Evolutionary conservation across 352 stramenopile genomes (phyloP).

Genomic region (Phytopythium ostracodes): DNA sequence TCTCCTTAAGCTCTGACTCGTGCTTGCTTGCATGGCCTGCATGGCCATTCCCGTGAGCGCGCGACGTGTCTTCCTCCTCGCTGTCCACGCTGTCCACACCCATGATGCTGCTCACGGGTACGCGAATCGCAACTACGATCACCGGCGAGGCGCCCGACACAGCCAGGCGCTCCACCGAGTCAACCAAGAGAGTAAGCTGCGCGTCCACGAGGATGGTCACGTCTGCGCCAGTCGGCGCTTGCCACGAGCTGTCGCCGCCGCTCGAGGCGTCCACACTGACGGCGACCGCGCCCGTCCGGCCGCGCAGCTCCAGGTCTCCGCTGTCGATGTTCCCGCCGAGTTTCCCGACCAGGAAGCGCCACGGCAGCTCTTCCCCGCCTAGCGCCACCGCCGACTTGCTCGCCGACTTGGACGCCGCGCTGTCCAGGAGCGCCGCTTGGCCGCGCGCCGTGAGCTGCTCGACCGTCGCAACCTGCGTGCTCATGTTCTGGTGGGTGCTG

Average conservation of each 20-base stretch:
- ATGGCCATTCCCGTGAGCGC: no score
- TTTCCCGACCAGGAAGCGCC: constrained; percentile 1
- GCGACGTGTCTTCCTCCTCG: neutral
- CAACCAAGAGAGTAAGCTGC: neutral
- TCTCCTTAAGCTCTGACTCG: neutral
- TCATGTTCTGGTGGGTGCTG: neutral
- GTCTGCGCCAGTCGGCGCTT: neutral
- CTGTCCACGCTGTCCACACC: neutral
- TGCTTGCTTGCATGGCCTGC: neutral
- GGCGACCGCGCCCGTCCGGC: neutral
- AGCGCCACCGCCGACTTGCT: neutral
- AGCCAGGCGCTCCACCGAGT: neutral
- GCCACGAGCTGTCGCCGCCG: neutral
- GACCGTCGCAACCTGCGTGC: neutral
- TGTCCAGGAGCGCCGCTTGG: neutral
- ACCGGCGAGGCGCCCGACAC: neutral
- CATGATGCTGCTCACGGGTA: neutral
- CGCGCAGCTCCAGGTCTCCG: constrained; percentile 3
- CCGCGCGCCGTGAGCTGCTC: constrained; percentile 2
- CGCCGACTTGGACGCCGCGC: neutral
- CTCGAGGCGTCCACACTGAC: neutral
- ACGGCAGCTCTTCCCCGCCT: neutral
- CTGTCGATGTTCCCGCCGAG: neutral
- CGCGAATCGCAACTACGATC: neutral
- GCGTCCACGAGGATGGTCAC: constrained; percentile 1